Base-by-base conservation (phyloP, 2,329 filamentous ascomycete genomes). In the Fusarium abutilonis region DNA sequence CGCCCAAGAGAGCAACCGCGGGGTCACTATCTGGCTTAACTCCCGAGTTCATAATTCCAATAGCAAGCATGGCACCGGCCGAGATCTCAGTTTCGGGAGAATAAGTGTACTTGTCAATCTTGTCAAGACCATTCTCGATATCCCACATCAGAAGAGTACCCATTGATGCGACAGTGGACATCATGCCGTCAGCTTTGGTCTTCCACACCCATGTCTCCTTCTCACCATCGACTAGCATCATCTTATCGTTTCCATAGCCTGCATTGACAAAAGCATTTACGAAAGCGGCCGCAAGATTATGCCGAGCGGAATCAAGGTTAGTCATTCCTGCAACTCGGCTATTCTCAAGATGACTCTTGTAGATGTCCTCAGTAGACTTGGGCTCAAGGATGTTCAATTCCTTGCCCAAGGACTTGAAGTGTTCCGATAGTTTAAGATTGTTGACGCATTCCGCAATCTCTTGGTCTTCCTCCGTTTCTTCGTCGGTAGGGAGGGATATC, bases 131-230 rank as follows among this genome's bases (percentile, higher is more conserved):
- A 66, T 86, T 89, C 72, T 98, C 94, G 19, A 97, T 89, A 72
- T 99, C 94, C 91, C 95, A 97, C 72, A 96, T 86, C 74, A 97
- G 82, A 15, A 99, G 83, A 70, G 95, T 94, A 72, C 95, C 95
- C 68, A 97, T 80, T 1, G 95, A 98, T 5, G 96, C 96, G 35
- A 96, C 91, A 1, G 94, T 97, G 2, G 95, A 98, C 78, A 97
- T 85, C 93, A 97, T 97, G 64, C 95, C 95, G 72, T 97, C 93
- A 38, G 96, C 93, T 79, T 99, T 99, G 17, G 96, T 98, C 82
- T 98, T 99, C 92, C 93, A 99, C 5, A 99, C 92, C 94, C 95
- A 99, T 63, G 90, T 91, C 70, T 90, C 89, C 80, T 96, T 96
- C 63, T 93, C 89, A 56, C 91, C 89, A 17, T 95, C 90, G 38